Evolutionary conservation across 2,329 filamentous ascomycete species (phyloP).

Genomic region (Botrytis hyacinthi): DNA sequence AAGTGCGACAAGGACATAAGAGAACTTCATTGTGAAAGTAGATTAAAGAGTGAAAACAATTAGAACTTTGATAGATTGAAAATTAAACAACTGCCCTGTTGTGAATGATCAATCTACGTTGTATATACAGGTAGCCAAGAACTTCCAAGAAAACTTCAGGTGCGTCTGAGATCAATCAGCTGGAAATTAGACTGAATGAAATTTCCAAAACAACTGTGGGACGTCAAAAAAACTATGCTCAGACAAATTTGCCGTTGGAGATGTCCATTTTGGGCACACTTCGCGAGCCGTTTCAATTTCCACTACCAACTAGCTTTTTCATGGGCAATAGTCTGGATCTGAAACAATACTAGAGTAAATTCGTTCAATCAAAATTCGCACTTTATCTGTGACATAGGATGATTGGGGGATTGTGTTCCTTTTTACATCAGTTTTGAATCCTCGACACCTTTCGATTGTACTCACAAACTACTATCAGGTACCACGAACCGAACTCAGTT

Average conservation of each 20-base stretch:
- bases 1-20: not conserved
- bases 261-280: not conserved
- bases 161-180: not conserved
- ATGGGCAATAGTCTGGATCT: not conserved
- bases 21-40: conserved; percentile 13
- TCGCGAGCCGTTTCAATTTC: conserved; percentile 1
- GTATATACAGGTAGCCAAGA: conserved; percentile 19
- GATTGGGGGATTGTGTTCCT: not conserved
- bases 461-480: not conserved
- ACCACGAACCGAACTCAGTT: not conserved
- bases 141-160: conserved; percentile 14
- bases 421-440: not conserved
- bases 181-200: not conserved
- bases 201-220: conserved; percentile 9
- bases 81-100: not conserved
- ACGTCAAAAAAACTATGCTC: conserved; percentile 9
- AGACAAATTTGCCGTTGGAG: not conserved
- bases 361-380: not conserved
- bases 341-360: not conserved
- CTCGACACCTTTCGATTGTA: not conserved
- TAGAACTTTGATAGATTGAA: not conserved
- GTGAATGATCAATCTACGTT: not conserved
- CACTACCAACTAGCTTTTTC: not conserved
- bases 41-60: conserved; percentile 7
- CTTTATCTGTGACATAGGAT: not conserved